Base-by-base conservation (phyloP, 139 green algal species). In the Ulvella scutata region DNA sequence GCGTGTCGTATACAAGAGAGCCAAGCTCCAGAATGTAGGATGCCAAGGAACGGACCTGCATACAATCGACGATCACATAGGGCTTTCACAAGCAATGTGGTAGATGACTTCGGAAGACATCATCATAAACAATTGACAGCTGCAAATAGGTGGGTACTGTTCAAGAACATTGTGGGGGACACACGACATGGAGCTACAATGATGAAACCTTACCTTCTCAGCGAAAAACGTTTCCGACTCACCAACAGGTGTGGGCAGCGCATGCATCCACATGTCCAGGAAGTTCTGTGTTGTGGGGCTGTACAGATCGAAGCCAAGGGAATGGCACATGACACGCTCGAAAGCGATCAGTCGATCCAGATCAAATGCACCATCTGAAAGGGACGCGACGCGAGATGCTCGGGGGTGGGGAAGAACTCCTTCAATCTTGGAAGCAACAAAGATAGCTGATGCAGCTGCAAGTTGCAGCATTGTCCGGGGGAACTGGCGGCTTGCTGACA, bases 271-370 rank as follows among this genome's bases (percentile, higher is more conserved):
- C 51, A 67, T 67, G 51, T 67, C 51, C 51, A 67, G 20, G 20
- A 67, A 67, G 20, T 67, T 67, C 51, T 67, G 51, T 23, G 51
- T 67, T 7, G 51, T 67, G 10, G 51, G 51, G 20, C 51, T 26
- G 1, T 67, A 67, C 51, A 67, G 20, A 26, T 67, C 51, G 17
- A 67, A 67, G 51, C 51, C 51, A 67, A 67, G 51, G 33, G 51
- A 67, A 67, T 67, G 51, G 20, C 51, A 67, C 51, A 67, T 67
- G n/a, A 67, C 51, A 10, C 51, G 51, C 51, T 67, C 51, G 33
- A 67, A 67, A 23, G n/a, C 51, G 20, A 67, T 67, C 2, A 67
- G 20, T 10, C 51, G 51, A 29, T 67, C 51, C 13, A 67, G 51
- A 26, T 67, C 51, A 67, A 67, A 67, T 1, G 51, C 51, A 7